phyloP scores from a whole-genome alignment of 2,329 filamentous ascomycete species.

The Hirsutella minnesotensis region DNA sequence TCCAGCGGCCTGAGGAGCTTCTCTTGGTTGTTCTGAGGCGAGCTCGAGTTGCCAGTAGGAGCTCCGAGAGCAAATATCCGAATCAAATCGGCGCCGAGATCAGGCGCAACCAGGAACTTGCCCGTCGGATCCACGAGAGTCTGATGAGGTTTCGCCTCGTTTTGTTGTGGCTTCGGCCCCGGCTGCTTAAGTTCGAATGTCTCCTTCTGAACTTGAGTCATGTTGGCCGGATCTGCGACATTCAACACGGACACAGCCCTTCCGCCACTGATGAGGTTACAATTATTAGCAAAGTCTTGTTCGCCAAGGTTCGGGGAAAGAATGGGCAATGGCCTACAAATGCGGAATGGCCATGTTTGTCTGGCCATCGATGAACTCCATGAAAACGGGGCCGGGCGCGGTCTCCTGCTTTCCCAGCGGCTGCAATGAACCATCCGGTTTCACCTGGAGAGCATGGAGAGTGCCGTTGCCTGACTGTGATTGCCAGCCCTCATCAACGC shows the following conservation, averaged over 20 bases:
- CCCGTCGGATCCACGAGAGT: conserved; percentile 54
- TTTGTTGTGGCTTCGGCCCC: conserved; percentile 32
- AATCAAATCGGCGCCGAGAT: conserved; percentile 53
- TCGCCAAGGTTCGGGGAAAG: background rate
- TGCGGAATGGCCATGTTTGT: conserved; percentile 28
- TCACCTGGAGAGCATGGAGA: conserved; percentile 28
- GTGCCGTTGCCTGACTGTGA: conserved; percentile 28
- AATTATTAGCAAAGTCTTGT: background rate
- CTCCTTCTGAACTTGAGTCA: conserved; percentile 25
- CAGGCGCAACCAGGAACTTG: conserved; percentile 50
- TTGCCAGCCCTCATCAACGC: conserved; percentile 44
- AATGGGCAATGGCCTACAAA: conserved; percentile 25
- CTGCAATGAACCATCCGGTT: conserved; percentile 25
- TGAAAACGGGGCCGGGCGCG: conserved; percentile 29
- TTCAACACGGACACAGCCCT: conserved; percentile 33
- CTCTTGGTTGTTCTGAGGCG: conserved; percentile 21
- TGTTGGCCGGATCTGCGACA: conserved; percentile 23
- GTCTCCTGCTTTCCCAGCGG: conserved; percentile 23
- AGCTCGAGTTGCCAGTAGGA: background rate
- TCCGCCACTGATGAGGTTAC: conserved; percentile 17
- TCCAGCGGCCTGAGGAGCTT: conserved; percentile 19
- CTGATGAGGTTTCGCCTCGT: conserved; percentile 52
- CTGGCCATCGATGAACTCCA: conserved; percentile 28
- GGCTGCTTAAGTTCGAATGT: conserved; percentile 26
- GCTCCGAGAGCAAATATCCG: conserved; percentile 30